Evolutionary conservation across 345 rosid genomes (phyloP).

Genomic region (Gossypium stocksii): DNA sequence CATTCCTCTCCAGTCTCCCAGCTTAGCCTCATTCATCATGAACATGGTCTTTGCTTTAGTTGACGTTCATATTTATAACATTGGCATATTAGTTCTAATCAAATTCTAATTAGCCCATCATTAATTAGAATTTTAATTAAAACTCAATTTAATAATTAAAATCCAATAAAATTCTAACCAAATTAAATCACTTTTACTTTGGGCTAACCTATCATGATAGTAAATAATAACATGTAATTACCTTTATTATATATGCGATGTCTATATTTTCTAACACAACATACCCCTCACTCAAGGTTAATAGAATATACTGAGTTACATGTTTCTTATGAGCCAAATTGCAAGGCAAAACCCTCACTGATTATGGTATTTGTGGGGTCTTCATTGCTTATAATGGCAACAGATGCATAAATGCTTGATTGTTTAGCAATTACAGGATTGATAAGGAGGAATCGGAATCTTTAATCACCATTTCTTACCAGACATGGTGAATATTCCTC

Average conservation of each 20-base stretch:
- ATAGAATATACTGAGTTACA: background rate
- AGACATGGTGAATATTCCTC: constrained; percentile 23
- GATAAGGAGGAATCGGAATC: constrained; percentile 45
- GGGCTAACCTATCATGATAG: no score
- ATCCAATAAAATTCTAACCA: no score
- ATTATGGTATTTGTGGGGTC: background rate
- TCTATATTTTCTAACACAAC: no score
- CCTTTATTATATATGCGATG: no score
- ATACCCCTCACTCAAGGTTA: background rate
- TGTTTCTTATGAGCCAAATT: background rate
- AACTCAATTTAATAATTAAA: no score
- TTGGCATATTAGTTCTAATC: no score
- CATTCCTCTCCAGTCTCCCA: background rate
- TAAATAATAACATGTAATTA: no score
- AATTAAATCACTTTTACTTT: no score
- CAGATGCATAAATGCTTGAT: constrained; percentile 8
- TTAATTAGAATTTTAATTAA: no score
- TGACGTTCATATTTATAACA: no score
- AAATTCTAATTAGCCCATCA: no score
- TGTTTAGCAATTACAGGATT: constrained; percentile 27
- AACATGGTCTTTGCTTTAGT: background rate
- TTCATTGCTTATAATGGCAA: background rate
- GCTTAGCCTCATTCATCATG: background rate
- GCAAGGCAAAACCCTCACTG: constrained; percentile 5
- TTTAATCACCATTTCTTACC: constrained; percentile 26